Conservation (phyloP, 1,284 basidiomycete species). For the Tilletiaria anomala region DNA sequence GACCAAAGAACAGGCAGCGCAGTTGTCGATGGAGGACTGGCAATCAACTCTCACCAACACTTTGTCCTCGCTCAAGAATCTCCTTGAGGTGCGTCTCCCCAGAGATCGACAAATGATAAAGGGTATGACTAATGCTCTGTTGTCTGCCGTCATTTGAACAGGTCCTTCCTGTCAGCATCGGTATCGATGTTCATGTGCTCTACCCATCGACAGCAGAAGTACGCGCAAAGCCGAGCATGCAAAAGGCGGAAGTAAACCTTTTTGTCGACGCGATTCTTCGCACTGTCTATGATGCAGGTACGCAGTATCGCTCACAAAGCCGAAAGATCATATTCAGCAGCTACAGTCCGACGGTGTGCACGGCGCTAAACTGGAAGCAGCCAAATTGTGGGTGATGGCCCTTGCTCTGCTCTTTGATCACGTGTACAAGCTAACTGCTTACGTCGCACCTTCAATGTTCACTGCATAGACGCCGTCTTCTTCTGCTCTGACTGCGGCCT, state of each 20-base stretch:
- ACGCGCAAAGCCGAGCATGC: slow-evolving; percentile 18
- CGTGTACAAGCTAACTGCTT: not conserved
- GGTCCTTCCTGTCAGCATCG: slow-evolving; percentile 22
- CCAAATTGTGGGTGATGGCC: slow-evolving; percentile 62
- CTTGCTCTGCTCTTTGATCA: slow-evolving; percentile 6
- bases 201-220: slow-evolving; percentile 30
- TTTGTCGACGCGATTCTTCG: slow-evolving; percentile 37
- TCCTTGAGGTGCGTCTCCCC: slow-evolving; percentile 14
- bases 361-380: slow-evolving; percentile 94
- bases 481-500: slow-evolving; percentile 76
- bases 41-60: slow-evolving; percentile 11
- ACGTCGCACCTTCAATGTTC: too few species aligned
- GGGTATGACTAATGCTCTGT: too few species aligned
- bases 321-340: slow-evolving; percentile 35
- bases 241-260: slow-evolving; percentile 30
- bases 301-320: slow-evolving; percentile 18
- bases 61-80: slow-evolving; percentile 21
- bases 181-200: slow-evolving; percentile 33
- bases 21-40: slow-evolving; percentile 30
- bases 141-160: too few species aligned
- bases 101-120: too few species aligned
- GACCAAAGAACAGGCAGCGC: slow-evolving; percentile 3
- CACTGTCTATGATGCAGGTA: slow-evolving; percentile 32
- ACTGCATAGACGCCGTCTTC: slow-evolving; percentile 62
- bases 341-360: slow-evolving; percentile 39